Conservation (phyloP, 2,329 filamentous ascomycete species). For the Thyridium curvatum region DNA sequence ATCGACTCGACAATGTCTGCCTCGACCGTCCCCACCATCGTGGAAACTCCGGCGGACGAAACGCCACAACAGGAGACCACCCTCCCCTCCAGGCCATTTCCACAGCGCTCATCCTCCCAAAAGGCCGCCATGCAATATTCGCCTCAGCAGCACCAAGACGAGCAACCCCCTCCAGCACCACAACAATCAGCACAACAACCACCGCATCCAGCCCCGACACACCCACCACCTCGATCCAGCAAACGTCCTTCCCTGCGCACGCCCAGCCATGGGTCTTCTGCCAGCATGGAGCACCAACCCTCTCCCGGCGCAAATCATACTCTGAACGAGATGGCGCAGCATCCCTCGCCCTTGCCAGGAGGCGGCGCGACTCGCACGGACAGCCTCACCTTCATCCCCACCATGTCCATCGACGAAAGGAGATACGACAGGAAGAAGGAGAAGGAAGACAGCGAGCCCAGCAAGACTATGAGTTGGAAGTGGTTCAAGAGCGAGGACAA, state of each 20-base stretch:
- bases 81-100: conserved; percentile 31
- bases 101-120: conserved; percentile 51
- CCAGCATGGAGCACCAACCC: conserved; percentile 15
- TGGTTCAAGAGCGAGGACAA: conserved; percentile 78
- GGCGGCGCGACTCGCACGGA: conserved; percentile 65
- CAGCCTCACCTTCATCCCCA: conserved; percentile 74
- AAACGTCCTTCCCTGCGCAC: conserved; percentile 15
- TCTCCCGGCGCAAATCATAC: conserved; percentile 36
- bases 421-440: conserved; percentile 73
- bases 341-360: conserved; percentile 64
- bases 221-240: conserved; percentile 21
- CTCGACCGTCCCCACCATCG: conserved; percentile 47
- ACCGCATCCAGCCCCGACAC: conserved; percentile 5
- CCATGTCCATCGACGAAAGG: conserved; percentile 61
- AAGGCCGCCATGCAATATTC: conserved; percentile 35
- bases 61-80: conserved; percentile 14
- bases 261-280: conserved; percentile 8
- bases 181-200: conserved; percentile 6
- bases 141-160: conserved; percentile 23
- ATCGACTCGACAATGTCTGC: conserved; percentile 18
- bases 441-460: conserved; percentile 54
- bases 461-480: conserved; percentile 76
- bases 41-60: conserved; percentile 56
- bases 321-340: conserved; percentile 58
- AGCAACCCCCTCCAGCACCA: conserved; percentile 9